Conservation (phyloP, 345 rosid genomes). For the Linum tenue region DNA sequence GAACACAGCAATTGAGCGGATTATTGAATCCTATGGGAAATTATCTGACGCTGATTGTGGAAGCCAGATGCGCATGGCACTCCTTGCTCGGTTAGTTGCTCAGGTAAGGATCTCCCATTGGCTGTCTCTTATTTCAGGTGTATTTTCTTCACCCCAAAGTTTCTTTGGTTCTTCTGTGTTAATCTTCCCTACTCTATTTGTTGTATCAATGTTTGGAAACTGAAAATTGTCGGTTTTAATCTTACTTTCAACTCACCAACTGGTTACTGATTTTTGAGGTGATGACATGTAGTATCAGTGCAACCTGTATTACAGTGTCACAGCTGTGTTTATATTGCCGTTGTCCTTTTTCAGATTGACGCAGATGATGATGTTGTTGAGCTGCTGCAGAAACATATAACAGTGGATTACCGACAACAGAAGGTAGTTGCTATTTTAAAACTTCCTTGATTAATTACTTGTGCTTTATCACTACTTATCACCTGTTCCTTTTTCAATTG, state of each 20-base stretch:
- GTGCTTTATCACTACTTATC: too few species aligned
- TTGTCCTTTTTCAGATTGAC: slow-evolving; percentile 46
- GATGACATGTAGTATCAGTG: background rate
- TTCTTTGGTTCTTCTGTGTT: background rate
- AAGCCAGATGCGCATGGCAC: slow-evolving; percentile 45
- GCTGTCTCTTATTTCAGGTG: background rate
- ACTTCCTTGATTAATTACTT: background rate
- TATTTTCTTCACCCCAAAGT: background rate
- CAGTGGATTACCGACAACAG: slow-evolving; percentile 56
- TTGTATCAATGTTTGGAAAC: background rate
- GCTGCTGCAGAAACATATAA: slow-evolving; percentile 61
- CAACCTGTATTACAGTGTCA: background rate
- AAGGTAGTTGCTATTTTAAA: slow-evolving; percentile 45
- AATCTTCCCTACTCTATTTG: background rate
- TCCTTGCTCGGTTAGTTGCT: slow-evolving; percentile 78
- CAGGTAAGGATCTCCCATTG: slow-evolving; percentile 37
- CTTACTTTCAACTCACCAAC: background rate
- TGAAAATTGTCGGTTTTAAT: background rate
- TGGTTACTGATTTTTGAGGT: background rate
- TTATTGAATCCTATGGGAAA: slow-evolving; percentile 60
- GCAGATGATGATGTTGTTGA: slow-evolving; percentile 55
- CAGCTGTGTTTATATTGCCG: background rate
- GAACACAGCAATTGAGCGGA: slow-evolving; percentile 58
- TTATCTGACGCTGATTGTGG: slow-evolving; percentile 41
- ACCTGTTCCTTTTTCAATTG: slow-evolving; percentile 1